Evolutionary conservation across 2,329 filamentous ascomycete species (phyloP).

Genomic region (Monosporascus sp.): DNA sequence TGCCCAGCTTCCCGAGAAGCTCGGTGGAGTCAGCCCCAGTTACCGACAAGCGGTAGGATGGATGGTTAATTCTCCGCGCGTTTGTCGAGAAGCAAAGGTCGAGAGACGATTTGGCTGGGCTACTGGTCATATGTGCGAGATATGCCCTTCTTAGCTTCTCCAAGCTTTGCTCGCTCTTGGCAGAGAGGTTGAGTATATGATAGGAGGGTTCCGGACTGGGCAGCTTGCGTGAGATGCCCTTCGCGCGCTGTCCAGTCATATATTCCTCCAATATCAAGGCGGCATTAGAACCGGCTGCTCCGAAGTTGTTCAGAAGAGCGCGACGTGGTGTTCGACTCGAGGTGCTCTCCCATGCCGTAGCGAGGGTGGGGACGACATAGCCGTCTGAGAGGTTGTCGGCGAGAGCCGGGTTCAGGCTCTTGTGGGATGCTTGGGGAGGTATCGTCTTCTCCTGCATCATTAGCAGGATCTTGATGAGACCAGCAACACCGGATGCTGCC

Average conservation of each 20-base stretch:
- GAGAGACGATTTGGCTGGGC: conserved; percentile 2
- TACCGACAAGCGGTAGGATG: conserved; percentile 8
- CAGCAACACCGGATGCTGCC: conserved; percentile 21
- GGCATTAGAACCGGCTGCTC: conserved; percentile 24
- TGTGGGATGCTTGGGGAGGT: conserved; percentile 17
- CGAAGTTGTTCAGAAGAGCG: conserved; percentile 32
- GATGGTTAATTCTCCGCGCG: conserved; percentile 12
- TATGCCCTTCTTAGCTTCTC: conserved; percentile 1
- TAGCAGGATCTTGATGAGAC: conserved; percentile 19
- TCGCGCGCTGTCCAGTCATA: background rate
- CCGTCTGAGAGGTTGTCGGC: background rate
- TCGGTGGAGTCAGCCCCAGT: conserved; percentile 5
- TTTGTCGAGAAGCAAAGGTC: conserved; percentile 18
- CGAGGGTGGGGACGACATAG: conserved; percentile 1
- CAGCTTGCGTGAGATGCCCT: background rate
- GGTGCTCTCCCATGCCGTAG: conserved; percentile 1
- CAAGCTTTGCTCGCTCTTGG: conserved; percentile 9
- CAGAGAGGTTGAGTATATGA: conserved; percentile 13
- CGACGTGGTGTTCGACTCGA: conserved; percentile 9
- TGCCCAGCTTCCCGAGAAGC: background rate
- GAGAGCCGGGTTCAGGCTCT: conserved; percentile 22
- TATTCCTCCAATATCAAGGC: conserved; percentile 20
- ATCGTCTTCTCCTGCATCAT: conserved; percentile 19
- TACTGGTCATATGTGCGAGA: conserved; percentile 4
- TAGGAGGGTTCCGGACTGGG: background rate